Conservation (phyloP, 176 grass and related monocot genomes). For the Musa beccarii region DNA sequence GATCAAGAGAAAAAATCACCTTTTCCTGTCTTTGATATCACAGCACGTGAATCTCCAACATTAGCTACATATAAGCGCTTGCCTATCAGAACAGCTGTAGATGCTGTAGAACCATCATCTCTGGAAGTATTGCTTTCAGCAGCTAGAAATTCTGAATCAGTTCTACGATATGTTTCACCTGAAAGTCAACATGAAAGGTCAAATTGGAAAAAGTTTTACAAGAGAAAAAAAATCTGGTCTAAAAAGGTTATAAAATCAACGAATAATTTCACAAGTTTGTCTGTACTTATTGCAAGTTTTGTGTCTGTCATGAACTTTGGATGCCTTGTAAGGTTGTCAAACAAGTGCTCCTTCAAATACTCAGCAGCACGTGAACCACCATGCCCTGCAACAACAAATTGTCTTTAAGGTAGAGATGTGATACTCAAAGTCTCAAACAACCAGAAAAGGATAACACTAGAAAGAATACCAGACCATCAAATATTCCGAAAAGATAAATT, state of each 20-base stretch:
- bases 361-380: slow-evolving; percentile 64
- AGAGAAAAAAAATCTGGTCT: too few relatives aligned
- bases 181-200: slow-evolving; percentile 22
- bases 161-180: slow-evolving; percentile 73
- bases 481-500: slow-evolving; percentile 70
- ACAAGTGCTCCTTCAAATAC: slow-evolving; percentile 78
- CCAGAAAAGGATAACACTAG: background rate
- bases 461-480: slow-evolving; percentile 55
- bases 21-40: slow-evolving; percentile 81
- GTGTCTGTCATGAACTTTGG: slow-evolving; percentile 62
- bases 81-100: slow-evolving; percentile 63
- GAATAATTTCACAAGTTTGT: slow-evolving; percentile 13
- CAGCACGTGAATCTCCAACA: slow-evolving; percentile 86
- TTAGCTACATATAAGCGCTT: slow-evolving; percentile 78
- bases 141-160: slow-evolving; percentile 63
- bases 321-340: slow-evolving; percentile 70
- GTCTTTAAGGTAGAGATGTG: slow-evolving; percentile 14
- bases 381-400: slow-evolving; percentile 45
- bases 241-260: background rate
- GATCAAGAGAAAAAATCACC: slow-evolving; percentile 28
- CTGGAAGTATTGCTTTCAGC: slow-evolving; percentile 58
- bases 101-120: slow-evolving; percentile 85
- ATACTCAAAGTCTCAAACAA: slow-evolving; percentile 25
- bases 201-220: background rate
- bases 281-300: slow-evolving; percentile 74